Evolutionary conservation across 305 asterid genomes (phyloP).

Genomic region (Solanum chacoense): DNA sequence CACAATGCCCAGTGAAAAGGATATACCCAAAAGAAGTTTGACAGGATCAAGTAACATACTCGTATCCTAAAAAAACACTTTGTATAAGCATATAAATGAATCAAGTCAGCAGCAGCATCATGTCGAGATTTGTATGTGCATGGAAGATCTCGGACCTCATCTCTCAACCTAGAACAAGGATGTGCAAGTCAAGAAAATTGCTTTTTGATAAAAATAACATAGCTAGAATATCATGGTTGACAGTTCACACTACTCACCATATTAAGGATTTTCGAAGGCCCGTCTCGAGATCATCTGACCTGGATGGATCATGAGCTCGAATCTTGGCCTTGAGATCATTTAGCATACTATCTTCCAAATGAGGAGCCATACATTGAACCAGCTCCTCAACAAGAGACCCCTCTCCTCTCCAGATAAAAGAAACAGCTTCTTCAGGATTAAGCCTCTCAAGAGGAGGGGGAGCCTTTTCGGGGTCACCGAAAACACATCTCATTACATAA

Average conservation of each 20-base stretch:
- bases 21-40: not conserved
- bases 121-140: constrained; percentile 84
- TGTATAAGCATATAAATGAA: constrained; percentile 86
- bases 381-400: constrained; percentile 93
- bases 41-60: constrained; percentile 36
- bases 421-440: constrained; percentile 60
- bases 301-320: constrained; percentile 73
- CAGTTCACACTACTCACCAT: constrained; percentile 49
- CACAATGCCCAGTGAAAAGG: not conserved
- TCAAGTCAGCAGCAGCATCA: constrained; percentile 99
- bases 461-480: constrained; percentile 89
- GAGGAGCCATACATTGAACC: constrained; percentile 73
- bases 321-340: constrained; percentile 69
- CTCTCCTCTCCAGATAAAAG: constrained; percentile 83
- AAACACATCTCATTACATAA: constrained; percentile 92
- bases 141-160: constrained; percentile 89
- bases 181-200: not conserved
- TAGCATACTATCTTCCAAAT: constrained; percentile 50
- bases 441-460: constrained; percentile 95
- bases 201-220: not conserved
- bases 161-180: constrained; percentile 73
- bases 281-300: constrained; percentile 42
- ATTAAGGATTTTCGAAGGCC: constrained; percentile 71
- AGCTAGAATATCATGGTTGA: not conserved
- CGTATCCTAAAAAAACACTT: constrained; percentile 61